Evolutionary conservation across 1,139 yeast genomes (phyloP), one percentile per base, ranked within the genome.

Genomic region (Hemisphaericaspora lyxosophila): DNA sequence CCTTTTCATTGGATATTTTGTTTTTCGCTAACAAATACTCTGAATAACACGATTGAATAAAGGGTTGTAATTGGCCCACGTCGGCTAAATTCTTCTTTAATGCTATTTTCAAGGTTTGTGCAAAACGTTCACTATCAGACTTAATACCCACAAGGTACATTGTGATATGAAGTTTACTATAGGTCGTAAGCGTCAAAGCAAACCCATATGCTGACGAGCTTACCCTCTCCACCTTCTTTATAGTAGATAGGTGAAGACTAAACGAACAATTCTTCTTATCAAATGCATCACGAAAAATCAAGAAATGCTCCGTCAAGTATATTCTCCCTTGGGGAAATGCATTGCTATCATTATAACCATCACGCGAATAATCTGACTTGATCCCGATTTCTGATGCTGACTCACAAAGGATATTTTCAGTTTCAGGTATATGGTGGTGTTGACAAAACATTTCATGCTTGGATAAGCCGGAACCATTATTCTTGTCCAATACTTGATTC

Each of bases 171-270:
- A 85, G 57, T 16, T 82, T 85, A 37, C 86, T 82, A 45, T 83
- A 81, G 2, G 95, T 78, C 5, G 76, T 72, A 15, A 90, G 63
- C n/a, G 80, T 66, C 17, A 92, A 67, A 1, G 95, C 89, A 62
- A 88, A 86, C n/a, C 86, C 82, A 54, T 82, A 85, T 2, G 86
- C 75, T 40, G 79, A 74, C 2, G 88, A 75, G 2, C 94, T 92
- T 19, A 88, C 70, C 39, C 97, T 70, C 57, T 92, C 97, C 18
- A 92, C 95, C 46, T 89, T 82, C 53, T 85, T 82, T 26, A 94
- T 67, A 1, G 96, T 78, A 7, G 92, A 80, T 34, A 92, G 64
- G 46, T 94, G 95, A 33, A 92, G 53, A 2, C 75, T 73, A 54
- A 90, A 78, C 7, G 80, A 73, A 54, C 94, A 85, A 40, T 81